Evolutionary conservation across 139 green algal species (phyloP), one percentile per base, ranked within the genome.

Genomic region (Raphidocelis subcapitata): DNA sequence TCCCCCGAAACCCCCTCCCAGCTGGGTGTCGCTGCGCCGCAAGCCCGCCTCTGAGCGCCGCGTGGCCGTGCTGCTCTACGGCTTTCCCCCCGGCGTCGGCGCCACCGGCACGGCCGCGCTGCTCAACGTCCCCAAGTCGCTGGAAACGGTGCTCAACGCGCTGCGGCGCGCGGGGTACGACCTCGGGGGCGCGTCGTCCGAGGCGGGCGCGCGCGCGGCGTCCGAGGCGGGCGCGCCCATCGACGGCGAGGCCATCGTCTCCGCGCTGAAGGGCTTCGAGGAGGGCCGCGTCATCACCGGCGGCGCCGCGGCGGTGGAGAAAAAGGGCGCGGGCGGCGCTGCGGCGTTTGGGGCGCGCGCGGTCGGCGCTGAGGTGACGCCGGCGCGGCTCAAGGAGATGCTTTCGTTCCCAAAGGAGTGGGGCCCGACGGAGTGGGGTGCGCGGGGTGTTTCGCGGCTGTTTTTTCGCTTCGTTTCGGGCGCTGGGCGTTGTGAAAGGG

Each of bases 21-120:
- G 62, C 41, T 78, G 72, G 72, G 62, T 67, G 14, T 21, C 2
- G 29, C 35, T 82, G 46, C 63, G 76, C 21, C 75, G 79, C 61
- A 90, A 80, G 64, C 32, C 66, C 0, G 5, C 73, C 0, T 1
- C 23, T 35, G 87, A 97, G 46, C 80, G 89, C 37, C 88, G 88
- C 67, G 36, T 97, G 32, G 91, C 90, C 0, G 68, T 97, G 2
- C 69, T 97, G 47, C 49, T 97, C 72, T 99, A 98, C 74, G 94
- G 95, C 72, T 99, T 99, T 80, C 95, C 95, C 0, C 95, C 95
- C 0, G 95, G 94, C 0, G 95, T 98, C n/a, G 95, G 95, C 16
- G 91, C 95, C 5, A 95, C 89, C 0, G 95, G 95, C 52, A 99
- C 95, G 12, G 95, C 95, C 3, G 95, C 95, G 12, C 86, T 98